Evolutionary conservation across 805 yeast species (phyloP), one percentile per base, ranked within the genome.

Genomic region (Yarrowia hollandica): DNA sequence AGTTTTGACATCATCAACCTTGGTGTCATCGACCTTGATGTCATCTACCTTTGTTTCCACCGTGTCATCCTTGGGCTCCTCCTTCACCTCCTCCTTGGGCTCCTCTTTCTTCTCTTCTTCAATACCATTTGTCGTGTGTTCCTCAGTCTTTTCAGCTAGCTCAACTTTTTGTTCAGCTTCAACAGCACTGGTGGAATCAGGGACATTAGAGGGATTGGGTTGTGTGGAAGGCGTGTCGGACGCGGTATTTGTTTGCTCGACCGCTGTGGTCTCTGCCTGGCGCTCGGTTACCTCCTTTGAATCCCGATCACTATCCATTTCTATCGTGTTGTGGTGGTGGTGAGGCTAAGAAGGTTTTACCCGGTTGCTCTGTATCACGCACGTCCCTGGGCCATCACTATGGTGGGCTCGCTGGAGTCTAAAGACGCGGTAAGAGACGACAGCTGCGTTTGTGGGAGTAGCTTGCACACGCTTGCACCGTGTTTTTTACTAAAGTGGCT

Each of bases 281-380:
- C 19, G 10, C 31, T 31, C 39, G 11, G 9, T 31, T 8, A 8
- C 39, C 21, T 21, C 55, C 55, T 33, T 16, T 15, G 18, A 14
- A 33, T 48, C 55, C 39, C 55, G 55, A 30, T 48, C 55, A 33
- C 39, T 48, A 22, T 16, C 55, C 55, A 48, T 48, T 12, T 48
- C 55, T 48, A 31, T 33, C 39, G 55, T 48, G 55, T 48, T 31
- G 55, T 48, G 55, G 38, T 44, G 54, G 54, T 48, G 55, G 55
- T 48, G 55, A 48, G 55, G 55, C 55, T 48, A 48, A 48, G 55
- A 48, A 48, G 55, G 55, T 48, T 48, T 48, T 33, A 33, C 55
- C 39, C 39, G 30, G 55, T 48, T 48, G 55, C 55, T 48, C 55
- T 22, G 30, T 33, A 48, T 48, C 55, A 28, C 34, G 21, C 50